phyloP scores from a whole-genome alignment of 176 grass and related monocot species.

The Chloris gayana region DNA sequence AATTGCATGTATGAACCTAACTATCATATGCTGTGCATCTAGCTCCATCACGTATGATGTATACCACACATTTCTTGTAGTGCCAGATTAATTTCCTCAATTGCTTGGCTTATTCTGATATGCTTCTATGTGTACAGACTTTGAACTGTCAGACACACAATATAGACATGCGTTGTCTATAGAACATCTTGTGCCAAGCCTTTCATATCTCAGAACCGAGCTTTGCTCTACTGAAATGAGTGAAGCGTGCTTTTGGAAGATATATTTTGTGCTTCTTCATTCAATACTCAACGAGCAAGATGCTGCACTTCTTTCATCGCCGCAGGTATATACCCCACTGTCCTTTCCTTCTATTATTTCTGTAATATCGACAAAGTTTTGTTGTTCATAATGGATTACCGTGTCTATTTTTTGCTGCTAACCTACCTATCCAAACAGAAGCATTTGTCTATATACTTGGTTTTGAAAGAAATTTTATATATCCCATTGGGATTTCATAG shows the following conservation, averaged over 20 bases:
- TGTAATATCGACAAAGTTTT: not conserved
- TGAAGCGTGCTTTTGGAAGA: constrained; percentile 83
- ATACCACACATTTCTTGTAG: not conserved
- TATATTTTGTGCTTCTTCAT: constrained; percentile 82
- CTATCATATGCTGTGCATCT: not conserved
- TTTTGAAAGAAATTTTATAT: constrained; percentile 1
- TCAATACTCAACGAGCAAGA: constrained; percentile 60
- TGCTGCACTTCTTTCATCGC: constrained; percentile 62
- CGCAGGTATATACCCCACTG: constrained; percentile 53
- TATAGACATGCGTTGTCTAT: constrained; percentile 64
- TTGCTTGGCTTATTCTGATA: constrained; percentile 33
- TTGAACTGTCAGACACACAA: constrained; percentile 73
- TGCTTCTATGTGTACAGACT: constrained; percentile 45
- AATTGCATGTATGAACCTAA: constrained; percentile 5
- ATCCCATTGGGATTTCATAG: not conserved
- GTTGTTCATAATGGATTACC: constrained; percentile 8
- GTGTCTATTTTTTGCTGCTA: constrained; percentile 13
- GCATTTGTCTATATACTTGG: not conserved
- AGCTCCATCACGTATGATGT: constrained; percentile 9
- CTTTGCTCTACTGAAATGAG: constrained; percentile 73
- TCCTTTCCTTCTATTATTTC: constrained; percentile 4
- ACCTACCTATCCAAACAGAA: constrained; percentile 3
- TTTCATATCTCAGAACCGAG: constrained; percentile 60
- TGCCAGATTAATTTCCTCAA: not conserved
- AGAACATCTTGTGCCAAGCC: constrained; percentile 60